Percentiles rank a stretch among this genome's conserved stretches.
phyloP scores from a whole-genome alignment of 108 stramenopile genomes.

The Nitzschia putrida region DNA sequence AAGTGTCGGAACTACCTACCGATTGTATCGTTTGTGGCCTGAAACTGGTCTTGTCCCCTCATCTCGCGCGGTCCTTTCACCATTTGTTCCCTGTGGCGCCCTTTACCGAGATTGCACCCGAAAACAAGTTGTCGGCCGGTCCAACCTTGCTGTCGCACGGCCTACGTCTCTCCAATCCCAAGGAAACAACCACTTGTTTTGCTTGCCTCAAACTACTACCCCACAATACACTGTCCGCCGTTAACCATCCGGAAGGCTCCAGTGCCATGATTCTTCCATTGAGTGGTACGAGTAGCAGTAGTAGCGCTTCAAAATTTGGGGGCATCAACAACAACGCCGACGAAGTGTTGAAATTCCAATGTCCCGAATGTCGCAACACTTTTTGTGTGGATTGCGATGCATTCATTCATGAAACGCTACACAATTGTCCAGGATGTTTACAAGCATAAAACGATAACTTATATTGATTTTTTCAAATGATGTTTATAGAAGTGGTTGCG shows the following conservation, averaged over 20 bases:
- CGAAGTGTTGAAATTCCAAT: conserved; percentile 65
- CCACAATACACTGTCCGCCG: not conserved
- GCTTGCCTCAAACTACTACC: conserved; percentile 55
- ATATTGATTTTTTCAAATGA: not conserved
- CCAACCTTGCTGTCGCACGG: not conserved
- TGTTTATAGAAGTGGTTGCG: no score
- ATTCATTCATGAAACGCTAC: conserved; percentile 87
- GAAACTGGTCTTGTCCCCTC: conserved; percentile 82
- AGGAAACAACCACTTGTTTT: conserved; percentile 53
- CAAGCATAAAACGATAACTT: not conserved
- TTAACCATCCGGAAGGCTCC: not conserved
- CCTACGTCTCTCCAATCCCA: conserved; percentile 19
- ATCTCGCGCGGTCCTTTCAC: conserved; percentile 88
- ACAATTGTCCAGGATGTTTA: conserved; percentile 90
- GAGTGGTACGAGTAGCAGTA: not conserved
- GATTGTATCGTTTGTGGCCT: conserved; percentile 91
- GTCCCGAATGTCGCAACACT: conserved; percentile 79
- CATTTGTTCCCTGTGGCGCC: conserved; percentile 91
- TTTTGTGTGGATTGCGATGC: conserved; percentile 91
- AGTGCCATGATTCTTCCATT: not conserved
- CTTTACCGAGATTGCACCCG: conserved; percentile 68
- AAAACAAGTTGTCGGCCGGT: not conserved
- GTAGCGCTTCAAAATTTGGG: not conserved
- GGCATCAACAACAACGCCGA: conserved; percentile 10
- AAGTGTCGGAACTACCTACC: conserved; percentile 68